A percentile compares a stretch with the other conserved stretches of the same genome.
Evolutionary conservation across 106 monocot species (phyloP).

Genomic region (Dendrobium officinale): DNA sequence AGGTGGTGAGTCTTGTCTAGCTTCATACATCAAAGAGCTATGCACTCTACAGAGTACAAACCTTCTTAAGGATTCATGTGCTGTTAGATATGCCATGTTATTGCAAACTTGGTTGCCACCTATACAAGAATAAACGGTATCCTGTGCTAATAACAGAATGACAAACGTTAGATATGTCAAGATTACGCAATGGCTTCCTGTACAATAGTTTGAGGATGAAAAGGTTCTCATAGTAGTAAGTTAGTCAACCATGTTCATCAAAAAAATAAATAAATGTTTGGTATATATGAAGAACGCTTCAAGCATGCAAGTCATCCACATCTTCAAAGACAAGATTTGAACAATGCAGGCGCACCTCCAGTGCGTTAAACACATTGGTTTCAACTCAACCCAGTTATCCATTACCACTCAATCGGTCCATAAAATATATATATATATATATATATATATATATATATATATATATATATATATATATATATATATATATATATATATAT

Average conservation of each 20-base stretch:
- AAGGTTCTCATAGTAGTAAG: not conserved
- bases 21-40: not conserved
- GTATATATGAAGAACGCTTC: not conserved
- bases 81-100: not conserved
- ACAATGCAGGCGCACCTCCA: not conserved
- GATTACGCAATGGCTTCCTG: not conserved
- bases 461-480: too few relatives aligned
- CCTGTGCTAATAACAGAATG: not conserved
- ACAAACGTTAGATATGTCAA: not conserved
- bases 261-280: not conserved
- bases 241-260: not conserved
- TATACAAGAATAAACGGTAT: not conserved
- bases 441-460: too few relatives aligned
- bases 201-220: not conserved
- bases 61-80: not conserved
- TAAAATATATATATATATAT: too few relatives aligned
- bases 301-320: not conserved
- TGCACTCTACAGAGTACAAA: not conserved
- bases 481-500: too few relatives aligned
- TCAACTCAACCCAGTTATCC: not conserved
- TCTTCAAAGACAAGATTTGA: not conserved
- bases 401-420: too few relatives aligned
- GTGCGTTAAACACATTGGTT: not conserved
- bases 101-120: not conserved
- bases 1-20: not conserved